A percentile compares a stretch with the other conserved stretches of the same genome.
Conservation (phyloP, 352 stramenopile species). For the Globisporangium parvum region DNA sequence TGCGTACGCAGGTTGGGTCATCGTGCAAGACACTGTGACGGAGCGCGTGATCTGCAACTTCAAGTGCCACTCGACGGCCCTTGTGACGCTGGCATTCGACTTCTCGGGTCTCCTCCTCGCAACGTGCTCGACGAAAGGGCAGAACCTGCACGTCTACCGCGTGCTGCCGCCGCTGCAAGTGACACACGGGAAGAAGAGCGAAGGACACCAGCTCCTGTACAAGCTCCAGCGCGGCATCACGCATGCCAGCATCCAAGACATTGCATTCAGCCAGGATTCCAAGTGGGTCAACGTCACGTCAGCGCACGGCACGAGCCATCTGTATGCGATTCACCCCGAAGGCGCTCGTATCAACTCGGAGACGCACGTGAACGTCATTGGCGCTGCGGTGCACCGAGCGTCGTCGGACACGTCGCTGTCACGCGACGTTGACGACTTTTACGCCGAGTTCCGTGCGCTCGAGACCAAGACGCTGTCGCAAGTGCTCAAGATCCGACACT, state of each 20-base stretch:
- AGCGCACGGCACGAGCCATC: conserved; percentile 76
- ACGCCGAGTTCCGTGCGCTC: conserved; percentile 49
- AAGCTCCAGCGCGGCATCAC: conserved; percentile 86
- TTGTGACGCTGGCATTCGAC: conserved; percentile 76
- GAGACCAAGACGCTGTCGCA: conserved; percentile 62
- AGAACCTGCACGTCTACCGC: conserved; percentile 84
- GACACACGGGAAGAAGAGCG: conserved; percentile 3
- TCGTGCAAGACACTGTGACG: conserved; percentile 62
- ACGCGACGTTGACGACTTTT: conserved; percentile 69
- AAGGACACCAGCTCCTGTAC: conserved; percentile 61
- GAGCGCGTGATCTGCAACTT: conserved; percentile 68
- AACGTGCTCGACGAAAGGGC: conserved; percentile 76
- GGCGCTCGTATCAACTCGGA: conserved; percentile 60
- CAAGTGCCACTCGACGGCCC: conserved; percentile 60
- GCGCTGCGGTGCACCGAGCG: conserved; percentile 11
- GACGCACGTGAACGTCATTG: conserved; percentile 47
- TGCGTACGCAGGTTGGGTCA: conserved; percentile 46
- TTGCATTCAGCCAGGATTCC: conserved; percentile 75
- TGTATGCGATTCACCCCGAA: conserved; percentile 78
- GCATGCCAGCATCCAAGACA: conserved; percentile 75
- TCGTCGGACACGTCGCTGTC: conserved; percentile 10
- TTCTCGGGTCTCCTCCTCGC: conserved; percentile 67
- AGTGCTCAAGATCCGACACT: conserved; percentile 72
- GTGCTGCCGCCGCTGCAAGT: conserved; percentile 53
- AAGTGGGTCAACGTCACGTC: conserved; percentile 88